These are phyloP conservation scores for Yamadazyma atlantica DNA, from an alignment of 1,139 yeast genomes.

Conservation along the genomic window DNA sequence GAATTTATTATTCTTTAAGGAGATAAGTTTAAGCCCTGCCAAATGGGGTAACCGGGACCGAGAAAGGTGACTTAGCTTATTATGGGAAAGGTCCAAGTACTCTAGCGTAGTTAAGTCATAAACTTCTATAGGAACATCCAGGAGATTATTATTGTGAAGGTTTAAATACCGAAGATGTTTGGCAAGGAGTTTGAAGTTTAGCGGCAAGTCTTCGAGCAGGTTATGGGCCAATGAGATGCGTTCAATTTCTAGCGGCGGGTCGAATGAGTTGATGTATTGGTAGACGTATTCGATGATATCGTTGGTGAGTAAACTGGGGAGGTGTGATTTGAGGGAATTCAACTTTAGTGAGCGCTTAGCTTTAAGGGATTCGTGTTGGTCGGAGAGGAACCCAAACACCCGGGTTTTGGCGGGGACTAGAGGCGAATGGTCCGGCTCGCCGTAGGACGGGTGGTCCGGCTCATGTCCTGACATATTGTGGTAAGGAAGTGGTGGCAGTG, in stretches of 20 bases:
- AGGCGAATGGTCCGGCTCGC: not conserved
- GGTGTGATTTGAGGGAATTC: constrained; percentile 12
- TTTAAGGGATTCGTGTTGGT: constrained; percentile 25
- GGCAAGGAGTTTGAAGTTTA: constrained; percentile 45
- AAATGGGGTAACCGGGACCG: constrained; percentile 41
- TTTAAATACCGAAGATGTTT: constrained; percentile 58
- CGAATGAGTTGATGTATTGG: constrained; percentile 25
- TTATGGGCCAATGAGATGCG: constrained; percentile 57
- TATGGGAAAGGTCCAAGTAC: constrained; percentile 67
- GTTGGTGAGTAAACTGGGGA: constrained; percentile 11
- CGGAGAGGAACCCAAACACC: constrained; percentile 20
- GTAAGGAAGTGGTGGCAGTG: too few species aligned
- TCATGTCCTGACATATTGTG: too few species aligned
- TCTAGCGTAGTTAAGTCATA: constrained; percentile 46
- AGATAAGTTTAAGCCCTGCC: constrained; percentile 53
- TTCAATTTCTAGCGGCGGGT: constrained; percentile 44
- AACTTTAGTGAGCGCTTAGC: constrained; percentile 24
- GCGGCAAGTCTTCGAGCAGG: constrained; percentile 47
- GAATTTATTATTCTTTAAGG: constrained; percentile 62
- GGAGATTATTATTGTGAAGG: constrained; percentile 58
- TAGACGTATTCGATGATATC: constrained; percentile 28
- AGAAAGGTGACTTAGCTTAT: constrained; percentile 43
- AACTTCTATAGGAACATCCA: constrained; percentile 50
- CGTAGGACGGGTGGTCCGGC: too few species aligned
- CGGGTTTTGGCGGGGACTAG: constrained; percentile 5